These are phyloP conservation scores for Vaucheria bursata DNA, from an alignment of 352 stramenopile species.

Conservation along the genomic window DNA sequence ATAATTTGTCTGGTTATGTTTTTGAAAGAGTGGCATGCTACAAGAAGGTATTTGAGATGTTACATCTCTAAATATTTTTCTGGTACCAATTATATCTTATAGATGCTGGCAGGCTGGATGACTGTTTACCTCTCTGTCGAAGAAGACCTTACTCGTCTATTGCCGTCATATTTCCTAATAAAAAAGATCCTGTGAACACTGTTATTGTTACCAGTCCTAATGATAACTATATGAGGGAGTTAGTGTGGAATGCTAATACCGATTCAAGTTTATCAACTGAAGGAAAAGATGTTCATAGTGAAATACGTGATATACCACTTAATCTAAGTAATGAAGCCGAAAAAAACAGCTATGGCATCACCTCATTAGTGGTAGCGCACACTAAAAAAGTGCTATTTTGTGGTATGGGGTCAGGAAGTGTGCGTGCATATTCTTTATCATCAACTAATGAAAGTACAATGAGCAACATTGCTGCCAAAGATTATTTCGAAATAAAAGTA, in stretches of 20 bases:
- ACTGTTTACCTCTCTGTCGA: conserved; percentile 34
- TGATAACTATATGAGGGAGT: conserved; percentile 18
- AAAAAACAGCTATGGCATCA: too few species aligned
- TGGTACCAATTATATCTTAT: too few species aligned
- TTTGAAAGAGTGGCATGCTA: too few species aligned
- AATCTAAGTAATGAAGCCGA: too few species aligned
- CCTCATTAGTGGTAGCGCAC: not conserved
- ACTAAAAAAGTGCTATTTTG: conserved; percentile 25
- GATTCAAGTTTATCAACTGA: not conserved
- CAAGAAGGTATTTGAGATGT: too few species aligned
- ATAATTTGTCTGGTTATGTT: too few species aligned
- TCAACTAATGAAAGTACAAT: conserved; percentile 18
- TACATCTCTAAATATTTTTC: too few species aligned
- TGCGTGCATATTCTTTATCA: conserved; percentile 32
- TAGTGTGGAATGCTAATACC: conserved; percentile 10
- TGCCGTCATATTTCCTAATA: conserved; percentile 19
- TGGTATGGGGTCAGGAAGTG: conserved; percentile 19
- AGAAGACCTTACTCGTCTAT: conserved; percentile 24
- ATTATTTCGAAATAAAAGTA: conserved; percentile 26
- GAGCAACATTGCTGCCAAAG: not conserved
- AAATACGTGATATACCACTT: too few species aligned
- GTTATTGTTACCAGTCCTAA: conserved; percentile 12
- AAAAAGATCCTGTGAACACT: conserved; percentile 22
- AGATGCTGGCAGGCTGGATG: conserved; percentile 20
- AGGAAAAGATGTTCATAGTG: not conserved